Base-by-base conservation (phyloP, 768 basidiomycete genomes). In the Pholiota microspora region DNA sequence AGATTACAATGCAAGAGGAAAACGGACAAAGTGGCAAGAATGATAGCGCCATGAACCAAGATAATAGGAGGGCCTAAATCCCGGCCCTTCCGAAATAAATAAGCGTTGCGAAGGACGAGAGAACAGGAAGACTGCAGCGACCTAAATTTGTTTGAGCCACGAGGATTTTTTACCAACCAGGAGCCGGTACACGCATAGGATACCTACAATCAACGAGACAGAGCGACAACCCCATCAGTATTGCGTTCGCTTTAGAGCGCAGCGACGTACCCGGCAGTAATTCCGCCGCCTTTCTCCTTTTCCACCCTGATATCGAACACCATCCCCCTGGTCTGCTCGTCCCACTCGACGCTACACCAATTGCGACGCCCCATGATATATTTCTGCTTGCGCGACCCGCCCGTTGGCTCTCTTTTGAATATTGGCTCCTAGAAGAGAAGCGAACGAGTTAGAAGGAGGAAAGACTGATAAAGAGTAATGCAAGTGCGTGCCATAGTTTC, bases 341-440 rank as follows among this genome's bases (percentile, higher is more conserved):
- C 81, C 74, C 81, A 86, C 28, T 77, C 71, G 7, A 91, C 83
- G 32, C 78, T 77, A 64, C 89, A 89, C 86, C 92, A 98, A 68
- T 98, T 98, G 32, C 95, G 81, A 52, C 83, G 75, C 2, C 91
- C 92, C 86, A 94, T 94, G 54, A 97, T 85, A 62, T 79, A 86
- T 63, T 85, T 89, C 52, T 85, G 83, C 67, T 91, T 92, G 32
- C 88, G 80, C n/a, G 77, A 56, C 27, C 78, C 74, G 0, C 93
- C 95, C 59, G 92, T 83, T 1, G 94, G 82, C 36, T 95, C 93
- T 10, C 74, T 76, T 7, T 73, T 64, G 69, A 97, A 97, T 7
- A 96, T 61, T 2, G 92, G 90, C 29, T 90, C 67, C 92, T 92
- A 34, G 9, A 46, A 29, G 18, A 16, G 21, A 40, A 40, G 38